phyloP scores from a whole-genome alignment of 331 rosid species.

The Prunus yedoensis region DNA sequence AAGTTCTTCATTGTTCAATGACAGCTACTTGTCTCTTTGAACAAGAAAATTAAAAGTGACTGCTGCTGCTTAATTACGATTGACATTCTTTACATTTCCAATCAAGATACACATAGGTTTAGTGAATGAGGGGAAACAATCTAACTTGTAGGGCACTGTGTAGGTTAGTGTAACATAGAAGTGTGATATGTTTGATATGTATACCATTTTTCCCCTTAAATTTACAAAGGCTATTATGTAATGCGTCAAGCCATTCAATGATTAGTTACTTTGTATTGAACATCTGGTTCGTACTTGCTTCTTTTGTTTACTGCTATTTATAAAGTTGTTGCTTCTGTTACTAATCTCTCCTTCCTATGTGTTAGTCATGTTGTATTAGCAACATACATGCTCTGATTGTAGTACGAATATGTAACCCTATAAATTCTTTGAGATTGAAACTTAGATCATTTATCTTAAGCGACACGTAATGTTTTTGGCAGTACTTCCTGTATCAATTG shows the following conservation, averaged over 20 bases:
- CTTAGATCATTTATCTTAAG: slow-evolving; percentile 12
- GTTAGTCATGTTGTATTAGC: neutral
- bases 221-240: neutral
- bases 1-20: slow-evolving; percentile 4
- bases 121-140: neutral
- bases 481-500: slow-evolving; percentile 88
- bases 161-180: neutral
- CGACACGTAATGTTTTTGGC: slow-evolving; percentile 35
- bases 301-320: neutral
- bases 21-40: slow-evolving; percentile 36
- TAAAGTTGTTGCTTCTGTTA: neutral
- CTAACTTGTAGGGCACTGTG: neutral
- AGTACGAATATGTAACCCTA: neutral
- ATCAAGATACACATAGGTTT: neutral
- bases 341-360: neutral
- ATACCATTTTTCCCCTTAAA: neutral
- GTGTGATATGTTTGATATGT: neutral
- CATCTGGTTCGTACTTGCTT: neutral
- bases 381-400: neutral
- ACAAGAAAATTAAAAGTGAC: neutral
- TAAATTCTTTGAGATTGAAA: neutral
- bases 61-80: neutral
- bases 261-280: neutral
- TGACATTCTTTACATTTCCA: neutral
- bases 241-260: neutral